Percentiles rank a stretch among this genome's conserved stretches.
phyloP scores from a whole-genome alignment of 495 filamentous ascomycete genomes.

The Talaromyces stipitatus region DNA sequence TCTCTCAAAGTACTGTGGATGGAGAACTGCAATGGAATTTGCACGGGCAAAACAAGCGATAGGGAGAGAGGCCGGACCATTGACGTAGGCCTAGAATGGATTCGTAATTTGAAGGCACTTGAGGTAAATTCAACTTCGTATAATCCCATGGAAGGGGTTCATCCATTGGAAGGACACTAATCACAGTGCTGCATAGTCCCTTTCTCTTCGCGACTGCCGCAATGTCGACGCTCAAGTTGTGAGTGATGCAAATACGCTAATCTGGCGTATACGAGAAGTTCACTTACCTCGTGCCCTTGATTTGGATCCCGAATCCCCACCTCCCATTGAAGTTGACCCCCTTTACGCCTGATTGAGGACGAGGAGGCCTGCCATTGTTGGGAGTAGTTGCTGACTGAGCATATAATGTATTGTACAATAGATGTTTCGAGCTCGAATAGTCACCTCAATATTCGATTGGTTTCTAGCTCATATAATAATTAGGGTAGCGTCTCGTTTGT shows the following conservation, averaged over 20 bases:
- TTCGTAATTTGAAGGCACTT: slow-evolving; percentile 15
- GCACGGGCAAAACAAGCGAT: slow-evolving; percentile 6
- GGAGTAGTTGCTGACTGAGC: neutral
- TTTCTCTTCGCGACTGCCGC: slow-evolving; percentile 25
- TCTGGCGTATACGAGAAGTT: slow-evolving; percentile 26
- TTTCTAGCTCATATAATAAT: neutral
- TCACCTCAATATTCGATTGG: neutral
- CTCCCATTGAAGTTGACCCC: slow-evolving; percentile 24
- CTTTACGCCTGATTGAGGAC: neutral
- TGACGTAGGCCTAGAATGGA: slow-evolving; percentile 21
- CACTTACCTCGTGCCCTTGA: slow-evolving; percentile 16
- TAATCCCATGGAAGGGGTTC: neutral
- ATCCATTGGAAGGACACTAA: neutral
- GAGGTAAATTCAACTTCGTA: slow-evolving; percentile 10
- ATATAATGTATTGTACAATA: neutral
- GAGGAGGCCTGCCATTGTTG: neutral
- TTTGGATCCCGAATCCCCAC: neutral
- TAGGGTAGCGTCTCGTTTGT: neutral
- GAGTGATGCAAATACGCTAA: slow-evolving; percentile 17
- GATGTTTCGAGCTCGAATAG: neutral
- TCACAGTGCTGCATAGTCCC: slow-evolving; percentile 12
- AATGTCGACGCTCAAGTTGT: slow-evolving; percentile 19
- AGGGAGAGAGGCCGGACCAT: slow-evolving; percentile 4
- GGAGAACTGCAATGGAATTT: slow-evolving; percentile 16
- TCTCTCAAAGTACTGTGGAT: slow-evolving; percentile 20